Evolutionary conservation across 163 green algal species (phyloP), one percentile per base, ranked within the genome.

Genomic region (Scenedesmus sp.): DNA sequence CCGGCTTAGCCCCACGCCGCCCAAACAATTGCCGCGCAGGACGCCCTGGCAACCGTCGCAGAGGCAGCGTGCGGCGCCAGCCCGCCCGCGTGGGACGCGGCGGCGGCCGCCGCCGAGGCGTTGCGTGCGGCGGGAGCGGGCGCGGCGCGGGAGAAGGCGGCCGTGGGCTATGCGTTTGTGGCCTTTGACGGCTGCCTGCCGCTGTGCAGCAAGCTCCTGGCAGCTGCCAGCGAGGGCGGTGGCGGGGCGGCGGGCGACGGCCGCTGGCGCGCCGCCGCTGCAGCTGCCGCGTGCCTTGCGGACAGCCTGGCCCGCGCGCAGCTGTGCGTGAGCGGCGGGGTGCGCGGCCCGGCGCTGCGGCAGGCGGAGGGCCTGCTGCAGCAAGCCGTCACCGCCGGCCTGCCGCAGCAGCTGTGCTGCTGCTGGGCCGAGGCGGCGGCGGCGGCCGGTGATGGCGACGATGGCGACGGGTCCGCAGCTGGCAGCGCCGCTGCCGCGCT

Each of bases 131-230:
- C 84, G 15, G 84, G 87, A 63, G 57, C 83, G 62, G 86, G 60
- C n/a, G 70, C 77, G 29, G 86, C 86, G 14, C 50, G 54, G 9
- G 77, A 88, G 60, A 87, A 86, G 65, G 77, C 74, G 14, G 62
- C 81, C 20, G 50, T 58, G 14, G 84, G 86, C 50, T 87, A 88
- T 81, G 86, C 81, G 3, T 86, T 86, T 54, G 82, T 93, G 4
- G 82, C 70, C 5, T 86, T 91, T 66, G 82, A 90, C 3, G 88
- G 87, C 26, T 77, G 45, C 9, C 74, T 85, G 36, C 47, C 83
- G 48, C 65, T 91, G 54, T 94, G 90, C 69, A 83, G 74, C 51
- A 71, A 84, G 22, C 71, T 91, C 48, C 70, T 92, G 63, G 75
- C 33, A 1, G n/a, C n/a, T 47, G 39, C 39, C 45, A 36, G 18